A percentile compares a stretch with the other conserved stretches of the same genome.
Conservation (phyloP, 2,329 filamentous ascomycete species). For the Neoarthrinium moseri region DNA sequence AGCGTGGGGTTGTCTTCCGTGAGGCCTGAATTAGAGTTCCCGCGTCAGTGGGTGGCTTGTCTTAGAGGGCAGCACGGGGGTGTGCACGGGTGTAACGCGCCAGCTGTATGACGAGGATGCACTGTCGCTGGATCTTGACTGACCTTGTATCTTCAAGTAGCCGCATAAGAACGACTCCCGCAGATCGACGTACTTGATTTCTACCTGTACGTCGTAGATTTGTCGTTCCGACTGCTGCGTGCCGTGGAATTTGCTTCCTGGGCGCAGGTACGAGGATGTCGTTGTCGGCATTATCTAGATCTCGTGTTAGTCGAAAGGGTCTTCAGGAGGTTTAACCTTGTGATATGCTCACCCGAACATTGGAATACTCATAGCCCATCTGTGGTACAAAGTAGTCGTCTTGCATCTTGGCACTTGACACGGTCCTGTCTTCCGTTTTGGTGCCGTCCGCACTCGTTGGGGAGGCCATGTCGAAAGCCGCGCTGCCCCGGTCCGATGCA, state of each 20-base stretch:
- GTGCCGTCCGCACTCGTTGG: conserved; percentile 18
- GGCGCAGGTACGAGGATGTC: conserved; percentile 82
- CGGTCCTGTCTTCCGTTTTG: conserved; percentile 17
- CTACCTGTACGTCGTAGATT: conserved; percentile 92
- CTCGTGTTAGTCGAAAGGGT: neutral
- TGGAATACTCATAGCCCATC: conserved; percentile 54
- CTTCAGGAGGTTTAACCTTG: neutral
- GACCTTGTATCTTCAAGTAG: conserved; percentile 93
- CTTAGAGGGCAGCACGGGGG: no score
- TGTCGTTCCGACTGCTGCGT: conserved; percentile 93
- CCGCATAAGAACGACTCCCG: conserved; percentile 92
- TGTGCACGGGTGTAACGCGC: no score
- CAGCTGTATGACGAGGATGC: neutral
- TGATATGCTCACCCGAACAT: conserved; percentile 48
- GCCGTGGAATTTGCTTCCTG: conserved; percentile 84
- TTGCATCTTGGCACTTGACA: conserved; percentile 10
- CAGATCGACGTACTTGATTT: conserved; percentile 96
- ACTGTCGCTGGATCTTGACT: conserved; percentile 17
- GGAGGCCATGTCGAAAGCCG: conserved; percentile 16
- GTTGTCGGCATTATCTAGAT: conserved; percentile 70
- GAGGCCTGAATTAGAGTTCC: conserved; percentile 75
- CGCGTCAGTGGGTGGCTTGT: conserved; percentile 11
- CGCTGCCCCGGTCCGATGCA: conserved; percentile 9
- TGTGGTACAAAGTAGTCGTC: conserved; percentile 31
- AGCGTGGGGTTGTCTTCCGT: conserved; percentile 96